These are phyloP conservation scores for Colletotrichum liaoningense DNA, from an alignment of 2,329 filamentous ascomycete genomes.

Conservation along the genomic window DNA sequence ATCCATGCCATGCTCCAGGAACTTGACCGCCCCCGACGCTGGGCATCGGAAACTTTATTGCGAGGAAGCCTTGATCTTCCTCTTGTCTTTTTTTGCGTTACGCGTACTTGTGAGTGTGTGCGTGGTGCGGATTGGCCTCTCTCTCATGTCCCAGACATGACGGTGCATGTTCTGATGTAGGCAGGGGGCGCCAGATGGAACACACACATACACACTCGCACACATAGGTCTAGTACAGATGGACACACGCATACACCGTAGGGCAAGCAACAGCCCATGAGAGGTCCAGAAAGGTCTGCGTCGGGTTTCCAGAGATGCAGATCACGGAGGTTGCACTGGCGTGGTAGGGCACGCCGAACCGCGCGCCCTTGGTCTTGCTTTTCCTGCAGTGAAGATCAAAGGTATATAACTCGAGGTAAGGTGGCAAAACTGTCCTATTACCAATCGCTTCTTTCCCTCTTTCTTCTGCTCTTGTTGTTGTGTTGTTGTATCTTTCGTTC, in stretches of 20 bases:
- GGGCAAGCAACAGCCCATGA: background rate
- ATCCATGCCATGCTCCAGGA: background rate
- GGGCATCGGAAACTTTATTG: background rate
- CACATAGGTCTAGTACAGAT: background rate
- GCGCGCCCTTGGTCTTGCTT: too few species aligned
- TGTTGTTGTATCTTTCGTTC: background rate
- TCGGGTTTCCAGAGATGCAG: constrained; percentile 2
- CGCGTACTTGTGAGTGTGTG: background rate
- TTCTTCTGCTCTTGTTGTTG: background rate
- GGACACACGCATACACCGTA: background rate
- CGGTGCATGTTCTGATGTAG: background rate
- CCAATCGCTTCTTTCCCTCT: background rate
- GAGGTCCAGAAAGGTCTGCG: background rate
- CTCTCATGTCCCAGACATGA: background rate
- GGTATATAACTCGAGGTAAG: constrained; percentile 28
- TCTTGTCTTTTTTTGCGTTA: background rate
- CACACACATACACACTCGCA: background rate
- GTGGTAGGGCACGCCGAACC: background rate
- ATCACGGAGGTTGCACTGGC: constrained; percentile 7
- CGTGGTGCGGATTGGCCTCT: background rate
- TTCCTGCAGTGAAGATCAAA: background rate
- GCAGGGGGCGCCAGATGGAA: constrained; percentile 7
- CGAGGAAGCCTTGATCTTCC: background rate
- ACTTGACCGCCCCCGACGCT: background rate
- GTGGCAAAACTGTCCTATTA: constrained; percentile 21